These are phyloP conservation scores for Sporobolomyces phaffii DNA, from an alignment of 768 basidiomycete genomes.

Conservation along the genomic window DNA sequence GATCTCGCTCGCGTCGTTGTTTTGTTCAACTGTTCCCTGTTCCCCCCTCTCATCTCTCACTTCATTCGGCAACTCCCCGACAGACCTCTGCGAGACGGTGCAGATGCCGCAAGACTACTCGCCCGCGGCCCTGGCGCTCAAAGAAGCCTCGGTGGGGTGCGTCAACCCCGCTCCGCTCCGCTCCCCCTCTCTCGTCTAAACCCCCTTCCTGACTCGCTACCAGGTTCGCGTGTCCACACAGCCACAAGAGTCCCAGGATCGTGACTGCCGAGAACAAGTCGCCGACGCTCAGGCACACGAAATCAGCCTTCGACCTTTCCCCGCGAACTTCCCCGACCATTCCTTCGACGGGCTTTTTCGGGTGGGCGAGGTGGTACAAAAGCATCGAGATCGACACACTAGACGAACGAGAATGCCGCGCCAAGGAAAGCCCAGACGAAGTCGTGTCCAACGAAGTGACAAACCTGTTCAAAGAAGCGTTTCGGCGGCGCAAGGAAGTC, in stretches of 20 bases:
- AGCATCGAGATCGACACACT: not conserved
- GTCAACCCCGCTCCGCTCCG: not conserved
- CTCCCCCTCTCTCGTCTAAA: not conserved
- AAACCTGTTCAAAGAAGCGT: constrained; percentile 11
- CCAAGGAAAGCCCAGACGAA: not conserved
- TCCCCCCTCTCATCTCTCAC: too few relatives aligned
- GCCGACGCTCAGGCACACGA: not conserved
- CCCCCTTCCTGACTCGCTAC: not conserved
- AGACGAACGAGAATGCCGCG: not conserved
- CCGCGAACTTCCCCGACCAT: not conserved
- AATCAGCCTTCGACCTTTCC: constrained; percentile 11
- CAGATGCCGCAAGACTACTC: too few relatives aligned
- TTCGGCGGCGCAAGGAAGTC: not conserved
- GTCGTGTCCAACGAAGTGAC: constrained; percentile 6
- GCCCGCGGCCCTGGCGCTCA: constrained; percentile 1
- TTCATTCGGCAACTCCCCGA: too few relatives aligned
- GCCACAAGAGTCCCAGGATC: not conserved
- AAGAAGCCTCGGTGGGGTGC: not conserved
- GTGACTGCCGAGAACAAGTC: not conserved
- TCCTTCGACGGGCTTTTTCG: not conserved
- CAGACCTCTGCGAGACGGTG: too few relatives aligned
- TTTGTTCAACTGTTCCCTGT: too few relatives aligned
- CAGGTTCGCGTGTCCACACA: not conserved
- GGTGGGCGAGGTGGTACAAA: constrained; percentile 13
- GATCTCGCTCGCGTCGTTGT: too few relatives aligned